phyloP scores from a whole-genome alignment of 164 flowering plant genomes.

The Liquidambar formosana region DNA sequence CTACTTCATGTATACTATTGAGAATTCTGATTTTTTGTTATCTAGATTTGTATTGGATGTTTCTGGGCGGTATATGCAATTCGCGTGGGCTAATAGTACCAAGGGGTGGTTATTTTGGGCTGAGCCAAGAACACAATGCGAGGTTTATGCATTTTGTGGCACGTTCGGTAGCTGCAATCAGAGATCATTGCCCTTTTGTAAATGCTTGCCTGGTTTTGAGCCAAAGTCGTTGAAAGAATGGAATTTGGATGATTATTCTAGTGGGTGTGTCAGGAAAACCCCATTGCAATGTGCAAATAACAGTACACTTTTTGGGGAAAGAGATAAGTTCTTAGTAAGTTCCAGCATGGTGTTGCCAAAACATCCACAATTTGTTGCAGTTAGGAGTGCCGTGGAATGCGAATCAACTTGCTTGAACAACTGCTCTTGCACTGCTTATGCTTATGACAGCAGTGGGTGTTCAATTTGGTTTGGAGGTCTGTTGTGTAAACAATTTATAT shows the following conservation, averaged over 20 bases:
- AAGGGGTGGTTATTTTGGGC: neutral
- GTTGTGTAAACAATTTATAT: too few relatives aligned
- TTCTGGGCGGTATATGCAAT: constrained; percentile 1
- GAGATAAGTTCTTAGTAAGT: neutral
- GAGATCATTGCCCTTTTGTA: constrained; percentile 4
- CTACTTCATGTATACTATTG: neutral
- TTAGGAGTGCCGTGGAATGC: neutral
- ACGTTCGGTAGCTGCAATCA: neutral
- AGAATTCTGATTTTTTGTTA: neutral
- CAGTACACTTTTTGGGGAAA: too few relatives aligned
- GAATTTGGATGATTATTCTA: constrained; percentile 12
- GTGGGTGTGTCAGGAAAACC: constrained; percentile 11
- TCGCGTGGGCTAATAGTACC: neutral
- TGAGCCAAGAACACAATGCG: neutral
- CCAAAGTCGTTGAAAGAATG: constrained; percentile 7
- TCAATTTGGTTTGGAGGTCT: constrained; percentile 11
- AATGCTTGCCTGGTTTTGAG: constrained; percentile 15
- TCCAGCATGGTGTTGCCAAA: neutral
- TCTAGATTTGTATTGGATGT: constrained; percentile 4
- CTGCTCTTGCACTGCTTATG: constrained; percentile 15
- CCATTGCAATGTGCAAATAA: constrained; percentile 6
- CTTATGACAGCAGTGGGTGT: constrained; percentile 4
- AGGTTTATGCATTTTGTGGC: constrained; percentile 6
- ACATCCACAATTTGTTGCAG: neutral
- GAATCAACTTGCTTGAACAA: neutral